Base-by-base conservation (phyloP, 2,329 filamentous ascomycete genomes). In the Cryphonectria carpinicola region DNA sequence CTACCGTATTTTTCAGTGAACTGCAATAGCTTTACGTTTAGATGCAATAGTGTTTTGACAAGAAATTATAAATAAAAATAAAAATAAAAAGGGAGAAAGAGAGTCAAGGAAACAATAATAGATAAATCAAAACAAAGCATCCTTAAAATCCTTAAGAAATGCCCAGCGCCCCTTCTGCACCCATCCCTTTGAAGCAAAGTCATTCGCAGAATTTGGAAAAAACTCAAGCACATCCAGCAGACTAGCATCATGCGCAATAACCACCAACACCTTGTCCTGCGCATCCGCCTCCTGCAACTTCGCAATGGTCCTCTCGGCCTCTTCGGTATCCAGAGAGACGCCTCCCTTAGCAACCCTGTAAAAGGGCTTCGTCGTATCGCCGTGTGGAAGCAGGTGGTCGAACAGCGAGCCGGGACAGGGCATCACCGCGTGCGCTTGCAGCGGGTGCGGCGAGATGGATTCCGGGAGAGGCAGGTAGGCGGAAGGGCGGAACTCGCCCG, bases 91-190 rank as follows among this genome's bases (percentile, higher is more conserved):
- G 17, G 22, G 19, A 8, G 7, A 22, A 22, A 19, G 10, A 3
- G 22, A n/a, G 22, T 10, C 1, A 10, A 8, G n/a, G 22, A 52
- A 25, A 1, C 19, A 17, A 19, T n/a, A 58, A 11, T 11, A 28
- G 14, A 28, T 14, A 32, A 28, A 17, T 8, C 39, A 66, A 19
- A 56, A 22, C 49, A 66, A 58, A 39, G 49, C 64, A 32, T 56
- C 49, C 49, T 56, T 66, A n/a, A 87, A 86, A 71, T 87, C 85
- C 46, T 77, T 80, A 73, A 88, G 76, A 74, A 88, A 89, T 70
- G 79, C 74, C 82, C 86, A 89, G 49, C 81, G 77, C 1, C 77
- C 77, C 73, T 84, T 82, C 62, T 79, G 75, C 25, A 78, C 81
- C 82, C 83, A 84, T 0, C 80, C 83, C 73, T 85, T 83, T 70